These are phyloP conservation scores for Podila horticola DNA, from an alignment of 192 early-diverging fungal species.

Conservation along the genomic window DNA sequence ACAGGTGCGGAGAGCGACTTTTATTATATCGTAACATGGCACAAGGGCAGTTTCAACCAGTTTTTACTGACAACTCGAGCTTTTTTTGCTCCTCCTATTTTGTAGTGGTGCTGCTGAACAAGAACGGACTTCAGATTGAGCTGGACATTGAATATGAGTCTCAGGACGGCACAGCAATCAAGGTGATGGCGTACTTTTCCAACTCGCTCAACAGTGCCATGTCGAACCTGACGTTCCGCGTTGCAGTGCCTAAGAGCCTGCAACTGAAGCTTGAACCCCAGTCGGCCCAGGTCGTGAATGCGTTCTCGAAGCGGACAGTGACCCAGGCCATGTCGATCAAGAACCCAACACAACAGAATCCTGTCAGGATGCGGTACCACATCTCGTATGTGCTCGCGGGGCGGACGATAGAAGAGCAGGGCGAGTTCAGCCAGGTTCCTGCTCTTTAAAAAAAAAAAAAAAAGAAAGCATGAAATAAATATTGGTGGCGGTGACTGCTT, in stretches of 20 bases:
- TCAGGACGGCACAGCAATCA: slow-evolving; percentile 13
- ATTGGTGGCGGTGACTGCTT: no score
- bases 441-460: not conserved
- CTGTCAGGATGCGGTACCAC: slow-evolving; percentile 57
- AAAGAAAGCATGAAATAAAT: no score
- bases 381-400: slow-evolving; percentile 55
- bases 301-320: slow-evolving; percentile 46
- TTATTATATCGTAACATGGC: not conserved
- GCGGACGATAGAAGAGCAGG: slow-evolving; percentile 58
- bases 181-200: slow-evolving; percentile 57
- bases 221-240: slow-evolving; percentile 47
- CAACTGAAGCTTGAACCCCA: slow-evolving; percentile 58
- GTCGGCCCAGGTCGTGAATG: slow-evolving; percentile 52
- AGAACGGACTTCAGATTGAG: slow-evolving; percentile 59
- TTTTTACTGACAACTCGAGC: not conserved
- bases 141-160: slow-evolving; percentile 30
- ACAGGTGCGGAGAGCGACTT: not conserved
- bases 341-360: slow-evolving; percentile 28
- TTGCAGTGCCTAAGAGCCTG: slow-evolving; percentile 62
- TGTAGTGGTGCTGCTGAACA: slow-evolving; percentile 51
- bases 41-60: not conserved
- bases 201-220: slow-evolving; percentile 57
- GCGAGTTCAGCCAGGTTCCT: slow-evolving; percentile 50
- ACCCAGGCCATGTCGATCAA: slow-evolving; percentile 52
- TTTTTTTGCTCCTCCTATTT: not conserved